Conservation (phyloP, 768 basidiomycete species). For the Leccinum arenicola region DNA sequence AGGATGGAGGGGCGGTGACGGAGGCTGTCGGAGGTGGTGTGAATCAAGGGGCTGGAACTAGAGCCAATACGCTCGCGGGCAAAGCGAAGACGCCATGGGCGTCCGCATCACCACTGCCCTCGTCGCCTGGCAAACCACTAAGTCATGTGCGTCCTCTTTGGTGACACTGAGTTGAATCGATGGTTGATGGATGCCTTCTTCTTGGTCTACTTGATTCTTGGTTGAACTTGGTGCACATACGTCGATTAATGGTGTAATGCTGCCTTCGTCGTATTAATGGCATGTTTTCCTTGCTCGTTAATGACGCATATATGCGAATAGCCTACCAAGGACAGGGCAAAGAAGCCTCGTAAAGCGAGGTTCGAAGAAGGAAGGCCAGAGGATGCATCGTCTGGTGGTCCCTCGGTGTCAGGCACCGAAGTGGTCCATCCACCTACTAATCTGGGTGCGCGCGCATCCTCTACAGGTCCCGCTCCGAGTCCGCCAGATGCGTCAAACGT, state of each 20-base stretch:
- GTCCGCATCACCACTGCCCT: slow-evolving; percentile 32
- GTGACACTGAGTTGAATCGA: slow-evolving; percentile 48
- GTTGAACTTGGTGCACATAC: slow-evolving; percentile 22
- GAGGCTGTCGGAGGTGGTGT: slow-evolving; percentile 6
- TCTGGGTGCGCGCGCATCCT: neutral
- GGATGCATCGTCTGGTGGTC: neutral
- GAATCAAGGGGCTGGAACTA: slow-evolving; percentile 20
- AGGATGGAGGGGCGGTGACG: slow-evolving; percentile 16
- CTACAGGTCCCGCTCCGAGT: slow-evolving; percentile 5
- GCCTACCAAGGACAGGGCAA: slow-evolving; percentile 75
- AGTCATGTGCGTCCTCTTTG: slow-evolving; percentile 86
- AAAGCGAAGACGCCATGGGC: slow-evolving; percentile 24
- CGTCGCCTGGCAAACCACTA: slow-evolving; percentile 61
- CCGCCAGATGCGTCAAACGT: neutral
- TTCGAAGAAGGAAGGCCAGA: slow-evolving; percentile 16
- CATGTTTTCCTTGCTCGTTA: slow-evolving; percentile 23
- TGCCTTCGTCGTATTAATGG: slow-evolving; percentile 24
- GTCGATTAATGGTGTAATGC: slow-evolving; percentile 33
- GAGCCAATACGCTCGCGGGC: slow-evolving; percentile 12
- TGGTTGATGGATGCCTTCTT: slow-evolving; percentile 38
- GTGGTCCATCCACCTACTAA: slow-evolving; percentile 3
- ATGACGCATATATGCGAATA: slow-evolving; percentile 30
- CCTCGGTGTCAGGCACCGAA: neutral
- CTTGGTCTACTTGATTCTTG: slow-evolving; percentile 10
- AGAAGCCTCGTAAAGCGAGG: slow-evolving; percentile 56